Evolutionary conservation across 352 stramenopile genomes (phyloP).

Genomic region (Lagenidium giganteum): DNA sequence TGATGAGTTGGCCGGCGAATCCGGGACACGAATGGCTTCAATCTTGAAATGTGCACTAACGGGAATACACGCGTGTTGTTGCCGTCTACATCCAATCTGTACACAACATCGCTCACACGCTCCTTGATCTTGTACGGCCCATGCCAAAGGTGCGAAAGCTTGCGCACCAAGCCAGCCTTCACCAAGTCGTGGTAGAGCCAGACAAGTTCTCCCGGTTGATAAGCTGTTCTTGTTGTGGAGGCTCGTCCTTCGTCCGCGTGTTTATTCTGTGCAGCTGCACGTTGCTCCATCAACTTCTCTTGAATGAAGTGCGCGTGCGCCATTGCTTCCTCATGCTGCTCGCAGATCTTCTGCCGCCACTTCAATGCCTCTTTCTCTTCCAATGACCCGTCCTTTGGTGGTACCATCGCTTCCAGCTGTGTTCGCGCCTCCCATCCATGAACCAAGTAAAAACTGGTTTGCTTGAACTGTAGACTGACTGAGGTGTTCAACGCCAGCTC

Average conservation of each 20-base stretch:
- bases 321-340: conserved; percentile 4
- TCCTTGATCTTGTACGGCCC: conserved; percentile 6
- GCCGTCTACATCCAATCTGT: conserved; percentile 3
- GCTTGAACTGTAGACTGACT: background rate
- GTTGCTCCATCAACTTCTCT: conserved; percentile 9
- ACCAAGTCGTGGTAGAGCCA: conserved; percentile 12
- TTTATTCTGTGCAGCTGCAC: conserved; percentile 2
- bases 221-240: background rate
- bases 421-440: conserved; percentile 14
- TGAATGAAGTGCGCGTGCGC: background rate
- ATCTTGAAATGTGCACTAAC: conserved; percentile 6
- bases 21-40: conserved; percentile 11
- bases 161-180: conserved; percentile 4
- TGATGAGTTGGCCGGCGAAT: background rate
- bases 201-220: conserved; percentile 2
- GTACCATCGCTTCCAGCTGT: background rate
- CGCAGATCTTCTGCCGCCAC: background rate
- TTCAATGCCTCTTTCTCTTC: background rate
- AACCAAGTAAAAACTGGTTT: conserved; percentile 15
- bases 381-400: background rate
- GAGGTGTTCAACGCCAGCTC: conserved; percentile 15
- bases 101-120: conserved; percentile 1
- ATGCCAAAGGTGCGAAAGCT: conserved; percentile 11
- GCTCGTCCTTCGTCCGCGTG: background rate
- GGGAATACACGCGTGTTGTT: background rate